phyloP scores from a whole-genome alignment of 2,329 filamentous ascomycete species.

The Madurella fahalii region DNA sequence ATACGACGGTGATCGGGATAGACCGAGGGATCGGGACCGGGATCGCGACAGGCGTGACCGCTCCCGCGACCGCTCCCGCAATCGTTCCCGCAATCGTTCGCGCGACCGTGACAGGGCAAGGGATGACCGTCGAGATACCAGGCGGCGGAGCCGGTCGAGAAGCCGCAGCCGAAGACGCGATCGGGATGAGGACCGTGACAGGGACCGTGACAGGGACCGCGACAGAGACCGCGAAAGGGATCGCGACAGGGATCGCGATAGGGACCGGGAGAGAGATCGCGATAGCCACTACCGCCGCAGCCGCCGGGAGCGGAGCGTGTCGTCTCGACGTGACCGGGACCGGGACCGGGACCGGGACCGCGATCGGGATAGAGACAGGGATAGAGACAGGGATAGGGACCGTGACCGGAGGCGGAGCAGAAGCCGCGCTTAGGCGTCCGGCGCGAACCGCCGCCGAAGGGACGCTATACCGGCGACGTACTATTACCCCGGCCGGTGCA shows the following conservation, averaged over 20 bases:
- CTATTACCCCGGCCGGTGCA: no score
- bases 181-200: conserved; percentile 9
- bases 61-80: conserved; percentile 17
- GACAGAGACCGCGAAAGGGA: conserved; percentile 16
- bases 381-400: conserved; percentile 27
- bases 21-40: conserved; percentile 18
- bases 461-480: background rate
- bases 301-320: conserved; percentile 7
- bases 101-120: conserved; percentile 9
- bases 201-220: conserved; percentile 10
- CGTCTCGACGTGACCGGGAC: conserved; percentile 29
- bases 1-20: conserved; percentile 19
- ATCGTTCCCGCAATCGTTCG: conserved; percentile 30
- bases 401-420: conserved; percentile 25
- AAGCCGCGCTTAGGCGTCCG: conserved; percentile 25
- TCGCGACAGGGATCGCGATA: conserved; percentile 16
- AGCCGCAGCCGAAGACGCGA: conserved; percentile 16
- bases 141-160: conserved; percentile 16
- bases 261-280: conserved; percentile 13
- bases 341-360: conserved; percentile 24
- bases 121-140: conserved; percentile 9
- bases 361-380: conserved; percentile 22
- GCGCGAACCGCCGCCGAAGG: no score
- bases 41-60: conserved; percentile 5
- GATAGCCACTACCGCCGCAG: conserved; percentile 10